Base-by-base conservation (phyloP, 2,329 filamentous ascomycete genomes). In the Arthrinium phaeospermum region DNA sequence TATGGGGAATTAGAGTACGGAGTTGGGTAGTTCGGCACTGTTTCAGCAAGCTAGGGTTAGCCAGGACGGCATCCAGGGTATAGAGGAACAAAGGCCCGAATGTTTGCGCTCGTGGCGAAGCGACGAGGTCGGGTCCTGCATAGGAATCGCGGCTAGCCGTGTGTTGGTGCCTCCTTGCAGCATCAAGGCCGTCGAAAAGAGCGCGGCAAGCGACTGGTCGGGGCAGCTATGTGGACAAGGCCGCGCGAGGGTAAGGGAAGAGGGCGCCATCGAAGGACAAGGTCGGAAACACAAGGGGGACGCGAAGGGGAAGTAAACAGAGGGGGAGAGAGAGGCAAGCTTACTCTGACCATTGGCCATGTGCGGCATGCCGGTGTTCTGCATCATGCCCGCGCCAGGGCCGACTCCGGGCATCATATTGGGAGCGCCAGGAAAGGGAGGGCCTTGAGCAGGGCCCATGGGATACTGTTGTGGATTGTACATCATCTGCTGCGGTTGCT, bases 321-420 rank as follows among this genome's bases (percentile, higher is more conserved):
- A n/a, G n/a, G n/a, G n/a, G 75, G 74, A 74, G 76, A 75, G 74
- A 74, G 76, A 75, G 73, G 73, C 74, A n/a, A 61, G 85, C 88
- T 86, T 83, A 90, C 88, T 89, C 80, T 90, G 88, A 70, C 88
- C 87, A 84, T 90, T 90, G 75, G 84, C 83, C 87, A 90, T 90
- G 79, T 88, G 87, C 75, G 85, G 86, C 87, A 90, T 89, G 79
- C 83, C 86, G 76, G 87, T 81, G 79, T 86, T 90, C 82, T 88
- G 89, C 89, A 91, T 91, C 89, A 91, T 91, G 78, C 86, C 72
- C 71, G 57, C 88, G 81, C 84, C 85, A 82, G 86, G 85, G 53
- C 85, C 86, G 75, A 81, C 81, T 75, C 83, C 85, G 69, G 84
- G 82, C 85, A 89, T 89, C 87, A 90, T 89, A 81, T 87, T 89